Percentiles rank a stretch among this genome's conserved stretches.
phyloP scores from a whole-genome alignment of 2,329 filamentous ascomycete species.

The Seiridium cupressi region DNA sequence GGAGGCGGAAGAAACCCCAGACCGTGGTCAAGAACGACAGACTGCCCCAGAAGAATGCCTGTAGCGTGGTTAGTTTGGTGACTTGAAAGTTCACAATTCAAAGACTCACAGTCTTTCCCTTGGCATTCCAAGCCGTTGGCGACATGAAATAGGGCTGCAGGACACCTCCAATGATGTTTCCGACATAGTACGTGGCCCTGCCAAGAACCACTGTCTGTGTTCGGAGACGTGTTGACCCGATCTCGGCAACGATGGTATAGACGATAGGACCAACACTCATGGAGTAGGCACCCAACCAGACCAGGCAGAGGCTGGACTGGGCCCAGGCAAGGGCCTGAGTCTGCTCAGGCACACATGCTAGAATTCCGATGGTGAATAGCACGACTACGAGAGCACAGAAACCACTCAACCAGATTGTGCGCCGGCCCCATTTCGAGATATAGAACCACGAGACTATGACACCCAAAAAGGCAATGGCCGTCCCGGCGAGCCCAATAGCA shows the following conservation, averaged over 20 bases:
- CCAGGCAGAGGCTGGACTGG: slow-evolving; percentile 34
- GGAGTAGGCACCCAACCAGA: slow-evolving; percentile 38
- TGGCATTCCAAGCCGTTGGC: slow-evolving; percentile 37
- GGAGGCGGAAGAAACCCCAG: slow-evolving; percentile 42
- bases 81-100: background rate
- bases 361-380: slow-evolving; percentile 33
- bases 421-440: slow-evolving; percentile 29
- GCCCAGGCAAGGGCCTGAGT: slow-evolving; percentile 33
- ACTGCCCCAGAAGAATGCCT: slow-evolving; percentile 42
- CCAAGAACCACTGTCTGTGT: slow-evolving; percentile 39
- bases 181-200: slow-evolving; percentile 35
- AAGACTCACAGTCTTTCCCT: slow-evolving; percentile 34
- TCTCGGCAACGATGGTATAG: slow-evolving; percentile 43
- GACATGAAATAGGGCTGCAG: slow-evolving; percentile 36
- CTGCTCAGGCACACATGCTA: slow-evolving; percentile 36
- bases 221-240: slow-evolving; percentile 36
- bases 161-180: slow-evolving; percentile 38
- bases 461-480: slow-evolving; percentile 17
- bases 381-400: slow-evolving; percentile 29
- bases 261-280: slow-evolving; percentile 39
- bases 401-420: slow-evolving; percentile 31
- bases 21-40: slow-evolving; percentile 33
- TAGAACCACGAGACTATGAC: slow-evolving; percentile 33
- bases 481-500: slow-evolving; percentile 14
- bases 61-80: slow-evolving; percentile 9